Percentiles rank a stretch among this genome's conserved stretches.
Conservation (phyloP, 2,329 filamentous ascomycete genomes). For the Talaromyces sp. region DNA sequence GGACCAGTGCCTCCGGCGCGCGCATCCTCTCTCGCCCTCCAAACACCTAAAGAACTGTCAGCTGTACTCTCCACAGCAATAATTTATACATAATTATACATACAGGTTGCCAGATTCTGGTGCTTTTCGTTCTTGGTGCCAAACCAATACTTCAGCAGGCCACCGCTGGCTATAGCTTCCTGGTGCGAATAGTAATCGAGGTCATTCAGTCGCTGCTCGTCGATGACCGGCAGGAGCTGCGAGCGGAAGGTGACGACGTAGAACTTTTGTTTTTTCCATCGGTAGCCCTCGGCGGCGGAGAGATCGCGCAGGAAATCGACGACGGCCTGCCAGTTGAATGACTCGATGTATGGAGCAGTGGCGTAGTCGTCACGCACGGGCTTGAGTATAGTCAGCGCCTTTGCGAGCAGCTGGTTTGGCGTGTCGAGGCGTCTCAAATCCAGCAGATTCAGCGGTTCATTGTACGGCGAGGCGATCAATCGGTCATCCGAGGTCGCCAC, state of each 20-base stretch:
- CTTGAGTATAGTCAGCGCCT: conserved; percentile 60
- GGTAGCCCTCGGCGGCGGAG: conserved; percentile 39
- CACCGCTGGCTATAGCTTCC: conserved; percentile 73
- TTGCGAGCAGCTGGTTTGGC: conserved; percentile 64
- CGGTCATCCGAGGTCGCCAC: conserved; percentile 20
- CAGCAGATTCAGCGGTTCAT: conserved; percentile 63
- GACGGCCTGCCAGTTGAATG: conserved; percentile 75
- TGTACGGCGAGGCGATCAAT: conserved; percentile 71
- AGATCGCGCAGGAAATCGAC: conserved; percentile 50
- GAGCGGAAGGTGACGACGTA: conserved; percentile 84
- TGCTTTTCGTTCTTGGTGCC: conserved; percentile 63
- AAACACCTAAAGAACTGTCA: conserved; percentile 52
- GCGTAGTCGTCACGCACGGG: conserved; percentile 67
- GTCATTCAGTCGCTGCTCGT: conserved; percentile 61
- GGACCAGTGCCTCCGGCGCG: conserved; percentile 54
- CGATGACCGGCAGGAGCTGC: conserved; percentile 59
- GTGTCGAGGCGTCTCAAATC: conserved; percentile 61
- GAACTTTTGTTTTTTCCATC: conserved; percentile 61
- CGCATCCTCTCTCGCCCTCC: conserved; percentile 55
- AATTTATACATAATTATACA: conserved; percentile 18
- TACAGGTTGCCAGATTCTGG: conserved; percentile 76
- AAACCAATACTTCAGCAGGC: conserved; percentile 93
- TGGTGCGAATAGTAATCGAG: conserved; percentile 74
- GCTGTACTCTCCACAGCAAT: conserved; percentile 18
- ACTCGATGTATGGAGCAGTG: conserved; percentile 63